These are phyloP conservation scores for Echinosophora koreensis DNA, from an alignment of 306 rosid genomes.

Conservation along the genomic window DNA sequence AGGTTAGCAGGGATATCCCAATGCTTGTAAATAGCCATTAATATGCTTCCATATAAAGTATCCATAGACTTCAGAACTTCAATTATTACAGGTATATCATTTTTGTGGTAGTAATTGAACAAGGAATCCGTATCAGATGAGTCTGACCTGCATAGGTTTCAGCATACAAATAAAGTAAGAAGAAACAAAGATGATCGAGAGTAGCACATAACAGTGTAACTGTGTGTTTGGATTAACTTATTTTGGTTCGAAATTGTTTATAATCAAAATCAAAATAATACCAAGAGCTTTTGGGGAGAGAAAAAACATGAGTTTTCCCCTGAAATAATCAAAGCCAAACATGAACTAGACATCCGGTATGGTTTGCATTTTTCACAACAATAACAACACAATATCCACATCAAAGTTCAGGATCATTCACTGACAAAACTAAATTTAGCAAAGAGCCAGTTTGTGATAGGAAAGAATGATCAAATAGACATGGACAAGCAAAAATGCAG, in stretches of 20 bases:
- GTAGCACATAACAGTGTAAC: constrained; percentile 28
- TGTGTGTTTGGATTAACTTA: neutral
- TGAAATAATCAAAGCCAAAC: no score
- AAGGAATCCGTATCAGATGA: constrained; percentile 67
- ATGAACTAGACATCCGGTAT: neutral
- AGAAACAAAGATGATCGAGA: constrained; percentile 41
- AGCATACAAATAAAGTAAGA: constrained; percentile 50
- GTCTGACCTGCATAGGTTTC: constrained; percentile 73
- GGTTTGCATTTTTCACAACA: constrained; percentile 15
- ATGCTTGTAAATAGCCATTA: constrained; percentile 72
- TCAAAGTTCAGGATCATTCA: constrained; percentile 28
- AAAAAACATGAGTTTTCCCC: neutral
- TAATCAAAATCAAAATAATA: no score
- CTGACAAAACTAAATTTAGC: constrained; percentile 7
- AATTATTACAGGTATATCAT: constrained; percentile 74
- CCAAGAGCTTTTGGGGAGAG: neutral
- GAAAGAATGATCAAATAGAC: constrained; percentile 24
- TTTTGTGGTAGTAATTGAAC: constrained; percentile 76
- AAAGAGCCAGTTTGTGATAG: constrained; percentile 31
- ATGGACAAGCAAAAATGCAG: constrained; percentile 18
- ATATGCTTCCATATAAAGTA: constrained; percentile 63
- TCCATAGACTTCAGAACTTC: constrained; percentile 73
- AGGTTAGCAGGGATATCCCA: constrained; percentile 65
- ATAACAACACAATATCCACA: constrained; percentile 19
- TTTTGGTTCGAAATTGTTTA: neutral